A percentile compares a stretch with the other conserved stretches of the same genome.
Evolutionary conservation across 176 grass and related monocot species (phyloP).

Genomic region (Tillandsia fasciculata): DNA sequence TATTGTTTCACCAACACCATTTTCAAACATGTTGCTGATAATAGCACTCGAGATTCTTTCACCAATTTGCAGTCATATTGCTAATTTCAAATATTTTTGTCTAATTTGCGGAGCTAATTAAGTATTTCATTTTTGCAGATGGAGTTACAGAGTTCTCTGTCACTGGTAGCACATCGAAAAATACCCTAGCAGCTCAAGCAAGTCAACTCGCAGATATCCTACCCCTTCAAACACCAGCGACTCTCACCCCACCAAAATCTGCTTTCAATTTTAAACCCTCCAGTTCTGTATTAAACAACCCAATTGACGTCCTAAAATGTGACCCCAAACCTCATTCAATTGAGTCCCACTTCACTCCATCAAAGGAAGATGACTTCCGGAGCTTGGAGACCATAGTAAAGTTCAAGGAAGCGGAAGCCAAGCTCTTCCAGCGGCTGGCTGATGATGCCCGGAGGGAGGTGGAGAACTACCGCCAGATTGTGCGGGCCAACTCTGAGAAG

Average conservation of each 20-base stretch:
- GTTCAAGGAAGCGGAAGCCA: conserved; percentile 97
- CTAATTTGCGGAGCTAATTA: background rate
- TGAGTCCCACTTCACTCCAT: conserved; percentile 45
- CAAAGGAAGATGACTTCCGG: conserved; percentile 68
- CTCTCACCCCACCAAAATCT: conserved; percentile 44
- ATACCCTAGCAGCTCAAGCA: conserved; percentile 56
- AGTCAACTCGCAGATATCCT: conserved; percentile 46
- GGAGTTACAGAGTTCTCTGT: conserved; percentile 96
- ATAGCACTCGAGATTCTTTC: too few species aligned
- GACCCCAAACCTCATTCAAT: conserved; percentile 53
- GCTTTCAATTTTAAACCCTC: conserved; percentile 60
- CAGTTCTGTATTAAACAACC: conserved; percentile 43
- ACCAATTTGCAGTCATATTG: too few species aligned
- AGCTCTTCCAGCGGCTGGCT: conserved; percentile 86
- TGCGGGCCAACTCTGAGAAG: conserved; percentile 50
- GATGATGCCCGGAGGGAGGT: conserved; percentile 77
- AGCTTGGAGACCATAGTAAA: conserved; percentile 97
- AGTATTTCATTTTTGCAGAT: conserved; percentile 40
- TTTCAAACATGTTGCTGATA: too few species aligned
- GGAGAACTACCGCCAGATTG: conserved; percentile 68
- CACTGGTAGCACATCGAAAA: conserved; percentile 80
- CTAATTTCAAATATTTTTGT: background rate
- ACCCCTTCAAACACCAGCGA: conserved; percentile 30
- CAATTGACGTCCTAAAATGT: conserved; percentile 44
- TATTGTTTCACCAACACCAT: too few species aligned